Base-by-base conservation (phyloP, 2,329 filamentous ascomycete genomes). In the Scleromitrula shiraiana region DNA sequence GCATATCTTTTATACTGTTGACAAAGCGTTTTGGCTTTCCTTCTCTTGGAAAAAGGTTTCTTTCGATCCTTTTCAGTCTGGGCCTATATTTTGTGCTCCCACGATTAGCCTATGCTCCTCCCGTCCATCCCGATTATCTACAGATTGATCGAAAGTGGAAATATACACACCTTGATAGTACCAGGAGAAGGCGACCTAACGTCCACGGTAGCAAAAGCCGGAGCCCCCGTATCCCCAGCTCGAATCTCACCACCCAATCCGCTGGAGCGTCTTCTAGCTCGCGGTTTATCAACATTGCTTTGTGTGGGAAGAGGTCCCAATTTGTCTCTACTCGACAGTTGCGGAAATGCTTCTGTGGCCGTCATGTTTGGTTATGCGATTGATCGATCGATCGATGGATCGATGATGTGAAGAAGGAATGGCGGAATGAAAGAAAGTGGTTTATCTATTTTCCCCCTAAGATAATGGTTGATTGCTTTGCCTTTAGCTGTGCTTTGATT, bases 181-280 rank as follows among this genome's bases (percentile, higher is more conserved):
- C 46, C 50, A 7, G 58, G 49, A 22, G 59, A 59, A 30, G 47
- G 59, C 46, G 56, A 55, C 48, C 58, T 59, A 35, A 59, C 48
- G 46, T 64, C 59, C 17, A 66, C 58, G 24, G 75, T 77, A 50
- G 74, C 73, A 43, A 77, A 64, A 15, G 73, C 67, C 27, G 69
- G 70, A 23, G 66, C 72, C 53, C 69, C 69, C 32, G 70, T 76
- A 58, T 77, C 74, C 50, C 74, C 73, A 23, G 57, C 63, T 53
- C 70, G 67, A 22, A 75, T 70, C 52, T 77, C 74, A 32, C 66
- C 70, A 26, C 73, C 73, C 14, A 77, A 64, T 30, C 65, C 71
- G 59, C 69, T 73, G 14, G 68, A 70, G 54, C 69, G 70, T 56
- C 70, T 62, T 55, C 70, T 63, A 56, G 64, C 59, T 50, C 63